Evolutionary conservation across 1,139 yeast species (phyloP), one percentile per base, ranked within the genome.

Genomic region (Taphrina betulina): DNA sequence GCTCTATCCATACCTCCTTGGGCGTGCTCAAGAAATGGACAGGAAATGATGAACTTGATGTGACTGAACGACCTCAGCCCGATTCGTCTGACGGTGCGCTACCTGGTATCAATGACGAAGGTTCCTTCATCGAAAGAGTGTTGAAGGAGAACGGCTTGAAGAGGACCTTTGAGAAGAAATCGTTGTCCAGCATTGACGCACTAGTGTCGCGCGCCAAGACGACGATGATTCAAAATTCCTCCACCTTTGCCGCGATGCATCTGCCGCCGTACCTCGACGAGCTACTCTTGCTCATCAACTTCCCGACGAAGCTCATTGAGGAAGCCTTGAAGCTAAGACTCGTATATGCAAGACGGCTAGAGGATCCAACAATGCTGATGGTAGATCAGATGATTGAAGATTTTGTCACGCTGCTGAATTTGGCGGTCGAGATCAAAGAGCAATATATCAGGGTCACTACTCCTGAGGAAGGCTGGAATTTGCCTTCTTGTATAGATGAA

Each of bases 361-460:
- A 79, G 57, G 86, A 86, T 64, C 96, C 96, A 1, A 89, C 97
- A 0, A 80, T 89, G 80, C 85, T 89, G 90, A 87, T 90, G 83
- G 87, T 92, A 62, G 97, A 92, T 69, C 96, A 90, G 70, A 85
- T 88, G 80, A 79, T 92, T 62, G 92, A 82, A 46, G 96, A 89
- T 68, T 84, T 90, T 66, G 83, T 83, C 62, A 77, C 83, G 1
- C 88, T 88, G 67, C 79, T 90, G 54, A 78, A 81, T 42, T 75
- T 89, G 45, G 94, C 96, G 0, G 75, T 87, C 22, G 86, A 82
- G 61, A 81, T 89, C 43, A 84, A 88, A 67, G 80, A 79, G 61
- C 83, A 85, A 1, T 78, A 82, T 57, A 72, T 76, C 58, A 82
- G 82, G 40, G 81, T 85, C 60, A 78, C 85, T 53, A 77, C 79